Percentiles rank a stretch among this genome's conserved stretches.
These are phyloP conservation scores for Umbelopsis isabellina DNA, from an alignment of 192 early-diverging fungal genomes.

Conservation along the genomic window DNA sequence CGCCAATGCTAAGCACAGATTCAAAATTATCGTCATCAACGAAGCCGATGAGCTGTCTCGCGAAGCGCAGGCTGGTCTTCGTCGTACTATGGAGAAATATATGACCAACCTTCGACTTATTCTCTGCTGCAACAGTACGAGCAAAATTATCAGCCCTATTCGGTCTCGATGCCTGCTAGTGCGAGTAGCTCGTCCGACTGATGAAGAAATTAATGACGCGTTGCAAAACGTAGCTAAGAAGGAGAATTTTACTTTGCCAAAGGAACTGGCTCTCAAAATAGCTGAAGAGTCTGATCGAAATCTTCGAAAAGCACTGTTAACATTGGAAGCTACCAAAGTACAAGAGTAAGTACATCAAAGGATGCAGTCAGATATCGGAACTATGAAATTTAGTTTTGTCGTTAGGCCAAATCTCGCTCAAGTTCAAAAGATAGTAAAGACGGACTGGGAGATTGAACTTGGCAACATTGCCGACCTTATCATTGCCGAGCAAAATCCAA, in stretches of 20 bases:
- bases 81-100: slow-evolving; percentile 99
- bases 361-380: not conserved
- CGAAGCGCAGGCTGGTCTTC: slow-evolving; percentile 93
- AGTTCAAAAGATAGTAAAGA: slow-evolving; percentile 61
- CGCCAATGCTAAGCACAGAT: slow-evolving; percentile 72
- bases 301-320: slow-evolving; percentile 86
- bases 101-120: slow-evolving; percentile 91
- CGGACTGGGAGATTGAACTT: slow-evolving; percentile 91
- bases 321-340: slow-evolving; percentile 82
- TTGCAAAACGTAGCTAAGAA: slow-evolving; percentile 79
- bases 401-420: slow-evolving; percentile 42
- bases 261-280: slow-evolving; percentile 62
- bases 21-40: slow-evolving; percentile 94
- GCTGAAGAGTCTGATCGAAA: slow-evolving; percentile 78
- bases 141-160: slow-evolving; percentile 92
- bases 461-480: slow-evolving; percentile 68
- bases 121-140: slow-evolving; percentile 86
- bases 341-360: slow-evolving; percentile 57
- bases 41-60: slow-evolving; percentile 89
- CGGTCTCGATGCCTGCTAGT: slow-evolving; percentile 90
- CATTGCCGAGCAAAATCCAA: slow-evolving; percentile 75
- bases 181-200: slow-evolving; percentile 79
- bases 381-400: not conserved
- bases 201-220: slow-evolving; percentile 72
- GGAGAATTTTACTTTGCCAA: slow-evolving; percentile 73